Evolutionary conservation across 768 basidiomycete species (phyloP).

Genomic region (Trametopsis cervina): DNA sequence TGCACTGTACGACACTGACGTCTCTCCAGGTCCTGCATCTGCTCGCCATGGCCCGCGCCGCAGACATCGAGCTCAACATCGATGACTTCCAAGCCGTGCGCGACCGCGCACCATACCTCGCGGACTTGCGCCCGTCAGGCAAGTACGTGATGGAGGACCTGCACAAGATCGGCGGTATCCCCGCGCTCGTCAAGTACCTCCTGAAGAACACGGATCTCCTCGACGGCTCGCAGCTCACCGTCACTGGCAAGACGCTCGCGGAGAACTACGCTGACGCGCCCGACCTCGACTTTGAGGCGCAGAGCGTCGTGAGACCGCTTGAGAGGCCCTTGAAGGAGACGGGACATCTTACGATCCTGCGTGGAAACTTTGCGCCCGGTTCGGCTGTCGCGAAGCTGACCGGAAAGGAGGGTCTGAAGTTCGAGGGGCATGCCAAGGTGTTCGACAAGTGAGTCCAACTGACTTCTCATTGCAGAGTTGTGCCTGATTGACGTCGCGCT

Average conservation of each 20-base stretch:
- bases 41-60: conserved; percentile 79
- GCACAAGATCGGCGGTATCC: conserved; percentile 80
- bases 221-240: conserved; percentile 78
- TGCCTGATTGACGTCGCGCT: conserved; percentile 1
- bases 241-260: conserved; percentile 86
- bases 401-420: conserved; percentile 82
- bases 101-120: conserved; percentile 76
- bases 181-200: conserved; percentile 79
- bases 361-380: conserved; percentile 84
- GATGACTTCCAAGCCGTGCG: conserved; percentile 84
- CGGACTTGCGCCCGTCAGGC: conserved; percentile 82
- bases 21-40: conserved; percentile 64
- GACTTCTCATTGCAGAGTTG: not conserved
- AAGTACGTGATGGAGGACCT: conserved; percentile 89
- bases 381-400: conserved; percentile 90
- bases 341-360: conserved; percentile 82
- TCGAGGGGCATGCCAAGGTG: conserved; percentile 76
- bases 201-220: conserved; percentile 72
- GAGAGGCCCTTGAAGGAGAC: conserved; percentile 78
- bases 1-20: not conserved
- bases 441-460: conserved; percentile 51
- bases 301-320: conserved; percentile 70
- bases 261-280: conserved; percentile 77
- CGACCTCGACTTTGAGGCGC: conserved; percentile 63
- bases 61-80: conserved; percentile 64